A percentile compares a stretch with the other conserved stretches of the same genome.
Conservation (phyloP, 176 grass and related monocot species). For the Eleusine coracana region DNA sequence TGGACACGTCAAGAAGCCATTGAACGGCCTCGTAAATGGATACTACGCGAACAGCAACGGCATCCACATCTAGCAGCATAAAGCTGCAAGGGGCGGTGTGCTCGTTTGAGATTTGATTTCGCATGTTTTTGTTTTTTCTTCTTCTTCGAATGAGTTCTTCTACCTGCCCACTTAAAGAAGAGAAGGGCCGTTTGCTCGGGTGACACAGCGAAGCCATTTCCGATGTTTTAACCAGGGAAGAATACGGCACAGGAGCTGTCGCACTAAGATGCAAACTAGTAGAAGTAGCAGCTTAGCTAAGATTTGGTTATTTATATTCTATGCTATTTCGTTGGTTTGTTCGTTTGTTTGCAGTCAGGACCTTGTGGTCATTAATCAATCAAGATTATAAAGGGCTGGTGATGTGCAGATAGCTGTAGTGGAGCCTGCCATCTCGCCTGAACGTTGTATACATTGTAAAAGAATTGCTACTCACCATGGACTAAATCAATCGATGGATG, state of each 20-base stretch:
- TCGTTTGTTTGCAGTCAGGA: conserved; percentile 36
- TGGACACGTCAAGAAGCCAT: conserved; percentile 47
- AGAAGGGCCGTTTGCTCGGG: conserved; percentile 32
- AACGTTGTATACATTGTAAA: conserved; percentile 54
- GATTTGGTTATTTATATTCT: conserved; percentile 39
- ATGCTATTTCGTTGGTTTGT: conserved; percentile 43
- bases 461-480: conserved; percentile 27
- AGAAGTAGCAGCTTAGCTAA: conserved; percentile 25
- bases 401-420: conserved; percentile 50
- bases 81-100: not conserved
- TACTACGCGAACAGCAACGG: conserved; percentile 52
- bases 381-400: conserved; percentile 21
- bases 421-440: conserved; percentile 50
- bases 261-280: conserved; percentile 44
- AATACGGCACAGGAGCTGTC: conserved; percentile 26
- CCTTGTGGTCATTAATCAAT: conserved; percentile 9
- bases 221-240: conserved; percentile 70
- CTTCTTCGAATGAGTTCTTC: conserved; percentile 25
- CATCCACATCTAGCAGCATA: conserved; percentile 56
- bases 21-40: conserved; percentile 51
- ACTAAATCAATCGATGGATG: conserved; percentile 36
- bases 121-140: not conserved
- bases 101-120: conserved; percentile 4
- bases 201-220: conserved; percentile 53
- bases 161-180: conserved; percentile 37